Evolutionary conservation across 1,139 yeast species (phyloP).

Genomic region (Yamadazyma siamensis): DNA sequence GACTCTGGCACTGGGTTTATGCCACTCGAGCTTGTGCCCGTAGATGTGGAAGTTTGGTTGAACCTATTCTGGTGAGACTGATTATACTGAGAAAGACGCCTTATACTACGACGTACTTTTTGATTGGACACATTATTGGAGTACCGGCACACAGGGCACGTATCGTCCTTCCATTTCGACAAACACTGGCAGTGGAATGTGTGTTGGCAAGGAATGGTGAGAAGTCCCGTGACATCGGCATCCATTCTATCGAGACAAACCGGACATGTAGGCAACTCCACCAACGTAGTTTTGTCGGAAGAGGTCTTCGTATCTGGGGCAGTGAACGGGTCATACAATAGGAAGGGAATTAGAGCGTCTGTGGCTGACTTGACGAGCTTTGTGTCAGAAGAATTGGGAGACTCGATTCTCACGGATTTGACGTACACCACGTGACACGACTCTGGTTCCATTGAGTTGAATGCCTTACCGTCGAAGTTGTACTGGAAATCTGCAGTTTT

Average conservation of each 20-base stretch:
- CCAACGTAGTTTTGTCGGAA: constrained; percentile 8
- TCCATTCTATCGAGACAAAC: constrained; percentile 93
- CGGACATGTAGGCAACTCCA: constrained; percentile 89
- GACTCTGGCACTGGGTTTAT: neutral
- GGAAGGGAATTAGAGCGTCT: constrained; percentile 54
- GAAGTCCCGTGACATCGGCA: constrained; percentile 70
- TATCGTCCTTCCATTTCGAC: constrained; percentile 85
- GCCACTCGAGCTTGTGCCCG: constrained; percentile 4
- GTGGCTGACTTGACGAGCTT: constrained; percentile 16
- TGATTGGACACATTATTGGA: constrained; percentile 48
- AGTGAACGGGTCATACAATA: constrained; percentile 74
- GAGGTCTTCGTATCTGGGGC: constrained; percentile 8
- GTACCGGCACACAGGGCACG: constrained; percentile 90
- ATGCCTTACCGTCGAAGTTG: constrained; percentile 67
- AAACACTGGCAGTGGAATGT: constrained; percentile 90
- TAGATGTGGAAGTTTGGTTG: constrained; percentile 2
- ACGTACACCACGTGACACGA: constrained; percentile 75
- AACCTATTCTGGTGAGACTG: too few relatives aligned
- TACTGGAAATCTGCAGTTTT: constrained; percentile 63
- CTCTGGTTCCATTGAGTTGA: constrained; percentile 89
- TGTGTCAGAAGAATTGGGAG: constrained; percentile 10
- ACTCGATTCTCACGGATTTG: constrained; percentile 45
- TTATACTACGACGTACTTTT: constrained; percentile 30
- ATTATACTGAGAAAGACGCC: constrained; percentile 32
- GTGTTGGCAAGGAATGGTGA: constrained; percentile 91